Evolutionary conservation across 139 green algal species (phyloP).

Genomic region (Coccomyxa sp.): DNA sequence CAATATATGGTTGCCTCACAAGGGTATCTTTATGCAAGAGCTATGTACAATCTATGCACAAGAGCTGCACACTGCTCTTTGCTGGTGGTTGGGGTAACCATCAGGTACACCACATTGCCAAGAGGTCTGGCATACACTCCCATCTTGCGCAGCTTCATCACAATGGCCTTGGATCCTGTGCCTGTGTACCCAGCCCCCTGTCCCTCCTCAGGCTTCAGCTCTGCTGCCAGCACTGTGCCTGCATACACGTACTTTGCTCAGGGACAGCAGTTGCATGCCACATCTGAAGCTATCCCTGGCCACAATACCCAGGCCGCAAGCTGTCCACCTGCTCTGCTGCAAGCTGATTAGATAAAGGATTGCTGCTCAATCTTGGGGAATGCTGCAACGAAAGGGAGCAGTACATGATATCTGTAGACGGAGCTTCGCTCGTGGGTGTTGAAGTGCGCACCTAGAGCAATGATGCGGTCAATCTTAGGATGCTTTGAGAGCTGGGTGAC

Average conservation of each 20-base stretch:
- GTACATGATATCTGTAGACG: no score
- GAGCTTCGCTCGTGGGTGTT: no score
- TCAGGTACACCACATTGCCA: slow-evolving; percentile 89
- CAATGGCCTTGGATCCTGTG: slow-evolving; percentile 37
- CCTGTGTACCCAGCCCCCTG: slow-evolving; percentile 44
- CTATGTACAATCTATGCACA: no score
- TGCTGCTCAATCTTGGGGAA: no score
- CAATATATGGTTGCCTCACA: no score
- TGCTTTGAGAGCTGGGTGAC: slow-evolving; percentile 57
- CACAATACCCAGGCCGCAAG: not conserved
- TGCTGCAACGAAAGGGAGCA: no score
- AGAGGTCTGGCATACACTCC: slow-evolving; percentile 82
- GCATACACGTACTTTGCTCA: not conserved
- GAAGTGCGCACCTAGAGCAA: slow-evolving; percentile 43
- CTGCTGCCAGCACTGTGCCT: slow-evolving; percentile 80
- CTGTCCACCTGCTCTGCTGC: no score
- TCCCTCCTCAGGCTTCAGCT: slow-evolving; percentile 47
- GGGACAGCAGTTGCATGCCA: not conserved
- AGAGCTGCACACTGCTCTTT: no score
- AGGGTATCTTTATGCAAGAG: no score
- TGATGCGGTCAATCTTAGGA: slow-evolving; percentile 45
- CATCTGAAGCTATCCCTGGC: not conserved
- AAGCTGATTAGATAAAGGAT: not conserved
- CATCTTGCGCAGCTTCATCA: slow-evolving; percentile 25
- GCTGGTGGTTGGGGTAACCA: slow-evolving; percentile 84